Evolutionary conservation across 768 basidiomycete genomes (phyloP), one percentile per base, ranked within the genome.

Genomic region (Suillus decipiens): DNA sequence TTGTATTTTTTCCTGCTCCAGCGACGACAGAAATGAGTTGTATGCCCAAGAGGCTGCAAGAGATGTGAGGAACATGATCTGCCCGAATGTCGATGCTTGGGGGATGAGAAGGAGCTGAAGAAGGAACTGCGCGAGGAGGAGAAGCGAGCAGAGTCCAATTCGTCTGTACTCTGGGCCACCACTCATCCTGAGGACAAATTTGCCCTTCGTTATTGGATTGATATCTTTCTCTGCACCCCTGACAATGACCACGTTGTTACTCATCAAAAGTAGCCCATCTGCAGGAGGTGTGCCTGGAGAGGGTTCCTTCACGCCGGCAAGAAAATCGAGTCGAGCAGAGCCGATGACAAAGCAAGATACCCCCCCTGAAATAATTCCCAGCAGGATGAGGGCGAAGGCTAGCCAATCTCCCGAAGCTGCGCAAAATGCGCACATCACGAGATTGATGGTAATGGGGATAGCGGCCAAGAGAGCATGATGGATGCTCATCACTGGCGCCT

Each of bases 1-100:
- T 45, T 74, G 73, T 19, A 75, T 70, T n/a, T 61, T 73, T 53
- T 72, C 70, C 54, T 70, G 72, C 59, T 82, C 80, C 71, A 83
- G 65, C 1, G 72, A 74, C 14, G 76, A 72, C 31, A 78, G 69
- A 47, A 71, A 78, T 1, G 74, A 70, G 43, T 78, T 78, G 54
- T 78, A 77, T 3, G 31, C 64, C 77, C 77, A 78, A 0, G 77
- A 78, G 8, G 75, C 70, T 10, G 63, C 71, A 10, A 78, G 69
- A 0, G 76, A 66, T 1, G 59, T 37, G 39, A 78, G 59, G 61
- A 78, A 78, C 73, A 78, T 63, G 61, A 76, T 64, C 61, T 78
- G 77, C 12, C 78, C 77, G 10, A 78, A 76, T 34, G 76, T 69
- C 7, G 61, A 41, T 19, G 66, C 72, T 54, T 77, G 76, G 2